phyloP scores from a whole-genome alignment of 163 green algal genomes.

The Scenedesmus sp. region DNA sequence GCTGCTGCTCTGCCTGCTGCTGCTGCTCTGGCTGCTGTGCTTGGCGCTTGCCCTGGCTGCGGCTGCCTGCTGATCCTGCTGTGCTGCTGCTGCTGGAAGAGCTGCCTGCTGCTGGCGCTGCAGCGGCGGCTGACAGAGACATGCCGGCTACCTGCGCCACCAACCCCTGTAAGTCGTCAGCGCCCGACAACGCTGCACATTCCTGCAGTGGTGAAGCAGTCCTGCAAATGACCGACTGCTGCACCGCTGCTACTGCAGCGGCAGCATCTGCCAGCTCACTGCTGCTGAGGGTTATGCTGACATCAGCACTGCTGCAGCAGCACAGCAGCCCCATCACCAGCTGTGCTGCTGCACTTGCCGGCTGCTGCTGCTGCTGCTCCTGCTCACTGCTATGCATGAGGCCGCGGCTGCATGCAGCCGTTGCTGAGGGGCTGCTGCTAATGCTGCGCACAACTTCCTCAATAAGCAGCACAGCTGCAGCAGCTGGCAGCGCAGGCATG shows the following conservation, averaged over 20 bases:
- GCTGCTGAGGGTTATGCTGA: not conserved
- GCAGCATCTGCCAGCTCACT: not conserved
- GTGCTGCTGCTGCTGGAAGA: not conserved
- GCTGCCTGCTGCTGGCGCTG: not conserved
- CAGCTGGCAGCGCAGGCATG: not conserved
- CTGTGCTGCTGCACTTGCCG: not conserved
- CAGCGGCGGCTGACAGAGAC: not conserved
- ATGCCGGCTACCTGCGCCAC: not conserved
- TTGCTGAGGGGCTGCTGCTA: not conserved
- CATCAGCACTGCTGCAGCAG: not conserved
- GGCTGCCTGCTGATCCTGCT: not conserved
- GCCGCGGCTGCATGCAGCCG: constrained; percentile 1
- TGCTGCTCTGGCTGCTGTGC: not conserved
- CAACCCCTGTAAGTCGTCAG: not conserved
- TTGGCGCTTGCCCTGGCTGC: too few relatives aligned
- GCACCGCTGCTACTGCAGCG: not conserved
- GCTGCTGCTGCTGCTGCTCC: not conserved
- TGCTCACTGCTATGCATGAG: not conserved
- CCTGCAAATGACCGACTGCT: not conserved
- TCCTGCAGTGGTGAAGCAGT: not conserved
- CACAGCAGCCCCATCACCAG: not conserved
- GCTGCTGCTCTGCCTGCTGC: not conserved
- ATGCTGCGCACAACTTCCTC: not conserved
- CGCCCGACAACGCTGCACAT: not conserved
- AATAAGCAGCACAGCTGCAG: not conserved